Base-by-base conservation (phyloP, 371 early-diverging fungal species). In the Zopfochytrium polystomum region DNA sequence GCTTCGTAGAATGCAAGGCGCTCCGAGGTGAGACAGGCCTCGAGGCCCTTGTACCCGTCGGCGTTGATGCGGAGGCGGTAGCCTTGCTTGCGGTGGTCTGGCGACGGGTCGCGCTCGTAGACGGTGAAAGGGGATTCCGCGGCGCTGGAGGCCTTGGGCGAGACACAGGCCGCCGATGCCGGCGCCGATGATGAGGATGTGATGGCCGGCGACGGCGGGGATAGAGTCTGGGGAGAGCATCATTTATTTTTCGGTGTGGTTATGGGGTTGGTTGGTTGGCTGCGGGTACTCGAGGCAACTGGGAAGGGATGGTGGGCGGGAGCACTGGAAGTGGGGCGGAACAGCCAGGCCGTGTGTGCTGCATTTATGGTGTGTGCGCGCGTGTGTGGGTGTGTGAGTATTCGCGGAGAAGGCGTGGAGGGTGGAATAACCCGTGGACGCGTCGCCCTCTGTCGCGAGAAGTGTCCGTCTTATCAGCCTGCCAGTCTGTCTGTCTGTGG, bases 131-230 rank as follows among this genome's bases (percentile, higher is more conserved):
- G 71, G 47, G 54, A 75, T 70, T 11, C 60, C 65, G 23, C 63
- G 63, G 34, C 60, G 63, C 33, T 71, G 50, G 23, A 73, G 53
- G 22, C 68, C 73, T 32, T 75, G 72, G 2, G 76, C 73, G 29
- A 71, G 58, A 13, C 65, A 48, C 11, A 75, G 67, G 38, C 73
- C 76, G 23, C 57, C 56, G 22, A 63, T 42, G 9, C 57, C 55
- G 48, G 50, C 63, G 38, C 63, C 63, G 43, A 63, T 48, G 4
- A 63, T 63, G 4, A 63, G 57, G 42, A 55, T 35, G 42, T 61
- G 33, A 20, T 20, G 52, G 18, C 11, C 38, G 38, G 38, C 38
- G 18, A 18, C 38, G 7, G 38, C 7, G 11, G 38, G 7, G 38
- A 11, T 7, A 11, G 38, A 38, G 38, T 38, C n/a, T n/a, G n/a